phyloP scores from a whole-genome alignment of 495 filamentous ascomycete species.

The Penicillium coprophilum region DNA sequence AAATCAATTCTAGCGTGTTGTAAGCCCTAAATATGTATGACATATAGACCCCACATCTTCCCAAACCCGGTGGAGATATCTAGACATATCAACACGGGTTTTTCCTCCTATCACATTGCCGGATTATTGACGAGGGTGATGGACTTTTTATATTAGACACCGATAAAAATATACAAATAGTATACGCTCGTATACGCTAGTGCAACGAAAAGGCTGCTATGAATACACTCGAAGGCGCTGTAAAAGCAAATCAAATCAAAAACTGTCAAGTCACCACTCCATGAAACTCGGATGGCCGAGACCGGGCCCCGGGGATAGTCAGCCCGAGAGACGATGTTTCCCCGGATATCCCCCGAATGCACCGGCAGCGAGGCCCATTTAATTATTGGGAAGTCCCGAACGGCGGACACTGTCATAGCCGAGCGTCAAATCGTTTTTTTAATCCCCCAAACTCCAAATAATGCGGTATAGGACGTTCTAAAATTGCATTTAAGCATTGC shows the following conservation, averaged over 20 bases:
- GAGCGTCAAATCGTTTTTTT: constrained; percentile 10
- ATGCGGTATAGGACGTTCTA: constrained; percentile 13
- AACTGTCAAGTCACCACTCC: neutral
- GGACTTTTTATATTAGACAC: constrained; percentile 19
- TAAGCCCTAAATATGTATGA: too few relatives aligned
- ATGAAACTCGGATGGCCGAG: neutral
- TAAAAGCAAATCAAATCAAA: constrained; percentile 4
- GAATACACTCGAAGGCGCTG: constrained; percentile 2
- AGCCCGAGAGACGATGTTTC: neutral
- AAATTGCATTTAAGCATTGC: constrained; percentile 25
- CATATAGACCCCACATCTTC: too few relatives aligned
- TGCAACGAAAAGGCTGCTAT: neutral
- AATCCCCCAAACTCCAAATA: constrained; percentile 19
- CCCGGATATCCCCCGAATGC: neutral
- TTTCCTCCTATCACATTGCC: too few relatives aligned
- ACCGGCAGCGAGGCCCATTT: neutral
- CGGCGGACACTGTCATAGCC: neutral
- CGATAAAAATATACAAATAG: constrained; percentile 8
- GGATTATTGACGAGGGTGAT: neutral
- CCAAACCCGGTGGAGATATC: too few relatives aligned
- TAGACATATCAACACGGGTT: too few relatives aligned
- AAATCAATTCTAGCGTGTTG: too few relatives aligned
- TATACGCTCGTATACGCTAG: neutral
- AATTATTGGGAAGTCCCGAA: neutral
- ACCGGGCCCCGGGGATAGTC: neutral